Conservation (phyloP, 2,329 filamentous ascomycete genomes). For the Pseudogymnoascus verrucosus region DNA sequence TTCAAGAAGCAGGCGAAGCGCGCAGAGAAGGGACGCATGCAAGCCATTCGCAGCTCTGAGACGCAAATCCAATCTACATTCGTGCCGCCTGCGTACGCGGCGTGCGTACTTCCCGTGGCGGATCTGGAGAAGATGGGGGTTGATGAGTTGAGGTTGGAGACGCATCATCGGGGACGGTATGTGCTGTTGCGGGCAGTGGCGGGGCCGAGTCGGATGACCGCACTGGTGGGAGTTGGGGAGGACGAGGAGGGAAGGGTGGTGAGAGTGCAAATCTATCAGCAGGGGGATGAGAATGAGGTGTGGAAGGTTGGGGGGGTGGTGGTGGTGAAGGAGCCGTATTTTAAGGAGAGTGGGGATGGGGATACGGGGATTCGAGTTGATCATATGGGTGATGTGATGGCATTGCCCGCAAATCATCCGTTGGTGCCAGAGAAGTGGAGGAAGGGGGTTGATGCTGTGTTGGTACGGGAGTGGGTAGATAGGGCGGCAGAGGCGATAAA, state of each 20-base stretch:
- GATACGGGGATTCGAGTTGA: conserved; percentile 5
- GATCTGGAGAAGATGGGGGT: conserved; percentile 19
- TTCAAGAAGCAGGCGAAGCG: not conserved
- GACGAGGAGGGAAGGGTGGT: conserved; percentile 20
- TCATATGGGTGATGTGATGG: not conserved
- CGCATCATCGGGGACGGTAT: conserved; percentile 33
- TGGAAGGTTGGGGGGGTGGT: conserved; percentile 30
- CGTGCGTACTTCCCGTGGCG: conserved; percentile 12
- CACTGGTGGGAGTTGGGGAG: conserved; percentile 24
- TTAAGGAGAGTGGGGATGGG: conserved; percentile 29
- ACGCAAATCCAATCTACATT: conserved; percentile 3
- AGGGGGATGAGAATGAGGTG: conserved; percentile 32
- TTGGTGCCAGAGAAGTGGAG: not conserved
- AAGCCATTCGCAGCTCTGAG: not conserved
- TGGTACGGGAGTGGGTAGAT: not conserved
- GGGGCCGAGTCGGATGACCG: conserved; percentile 22
- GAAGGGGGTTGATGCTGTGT: not conserved
- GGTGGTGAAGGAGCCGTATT: conserved; percentile 47
- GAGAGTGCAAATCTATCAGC: conserved; percentile 36
- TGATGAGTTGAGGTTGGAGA: conserved; percentile 30
- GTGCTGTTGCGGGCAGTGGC: conserved; percentile 19
- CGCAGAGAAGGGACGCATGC: not conserved
- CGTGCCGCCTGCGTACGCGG: conserved; percentile 12
- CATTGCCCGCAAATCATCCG: not conserved
- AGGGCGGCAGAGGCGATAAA: not conserved